phyloP scores from a whole-genome alignment of 768 basidiomycete species.

The Hypholoma sublateritium region DNA sequence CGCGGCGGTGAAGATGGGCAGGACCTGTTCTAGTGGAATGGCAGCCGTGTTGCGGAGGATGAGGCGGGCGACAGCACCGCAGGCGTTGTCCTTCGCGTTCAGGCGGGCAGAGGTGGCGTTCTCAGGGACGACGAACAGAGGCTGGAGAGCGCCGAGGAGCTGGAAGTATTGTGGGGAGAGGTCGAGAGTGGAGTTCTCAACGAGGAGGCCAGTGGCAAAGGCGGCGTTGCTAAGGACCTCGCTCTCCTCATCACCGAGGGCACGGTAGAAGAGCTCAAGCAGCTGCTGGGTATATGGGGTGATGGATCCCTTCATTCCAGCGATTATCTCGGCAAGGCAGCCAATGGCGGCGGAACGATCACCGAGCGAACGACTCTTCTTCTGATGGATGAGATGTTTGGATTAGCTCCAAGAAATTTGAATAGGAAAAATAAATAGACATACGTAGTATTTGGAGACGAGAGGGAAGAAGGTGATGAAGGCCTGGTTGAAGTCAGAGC shows the following conservation, averaged over 20 bases:
- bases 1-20: conserved; percentile 78
- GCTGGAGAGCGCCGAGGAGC: conserved; percentile 77
- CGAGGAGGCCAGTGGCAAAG: conserved; percentile 88
- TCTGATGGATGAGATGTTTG: conserved; percentile 41
- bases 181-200: conserved; percentile 83
- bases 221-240: conserved; percentile 97
- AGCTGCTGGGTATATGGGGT: conserved; percentile 83
- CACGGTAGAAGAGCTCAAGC: conserved; percentile 80
- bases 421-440: conserved; percentile 25
- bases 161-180: conserved; percentile 78
- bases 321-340: conserved; percentile 92
- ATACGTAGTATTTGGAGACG: conserved; percentile 88
- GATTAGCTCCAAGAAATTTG: not conserved
- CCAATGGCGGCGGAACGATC: conserved; percentile 95
- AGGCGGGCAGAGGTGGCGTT: conserved; percentile 64
- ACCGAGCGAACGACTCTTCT: conserved; percentile 81
- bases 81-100: conserved; percentile 96
- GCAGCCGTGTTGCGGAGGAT: conserved; percentile 76
- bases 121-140: conserved; percentile 69
- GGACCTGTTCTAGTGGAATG: conserved; percentile 87
- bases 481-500: conserved; percentile 76
- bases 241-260: conserved; percentile 79
- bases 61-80: conserved; percentile 87
- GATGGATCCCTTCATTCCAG: conserved; percentile 84
- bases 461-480: conserved; percentile 88